A percentile compares a stretch with the other conserved stretches of the same genome.
Evolutionary conservation across 148 eudicot genomes (phyloP).

Genomic region (Polygonum aviculare): DNA sequence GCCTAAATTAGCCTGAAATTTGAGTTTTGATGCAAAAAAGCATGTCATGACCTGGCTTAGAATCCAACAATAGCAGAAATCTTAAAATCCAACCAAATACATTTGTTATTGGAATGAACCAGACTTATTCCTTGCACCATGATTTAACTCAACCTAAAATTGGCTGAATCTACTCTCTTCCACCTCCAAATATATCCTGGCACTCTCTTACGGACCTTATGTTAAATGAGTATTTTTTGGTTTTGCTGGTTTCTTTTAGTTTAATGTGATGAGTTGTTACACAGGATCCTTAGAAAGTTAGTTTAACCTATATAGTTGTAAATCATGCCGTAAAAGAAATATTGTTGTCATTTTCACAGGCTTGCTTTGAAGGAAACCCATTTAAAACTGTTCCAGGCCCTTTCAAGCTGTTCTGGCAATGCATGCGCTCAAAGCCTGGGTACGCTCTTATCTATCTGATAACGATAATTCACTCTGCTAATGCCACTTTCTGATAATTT

Average conservation of each 20-base stretch:
- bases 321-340: neutral
- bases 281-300: neutral
- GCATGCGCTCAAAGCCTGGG: slow-evolving; percentile 95
- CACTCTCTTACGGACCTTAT: neutral
- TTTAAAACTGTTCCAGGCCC: slow-evolving; percentile 90
- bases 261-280: neutral
- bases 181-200: neutral
- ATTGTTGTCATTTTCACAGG: slow-evolving; percentile 30
- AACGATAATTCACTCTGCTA: neutral
- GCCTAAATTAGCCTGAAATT: neutral
- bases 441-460: slow-evolving; percentile 13
- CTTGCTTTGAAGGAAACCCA: slow-evolving; percentile 93
- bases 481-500: neutral
- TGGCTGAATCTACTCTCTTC: neutral
- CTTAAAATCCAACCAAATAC: neutral
- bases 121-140: neutral
- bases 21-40: neutral
- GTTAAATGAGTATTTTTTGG: neutral
- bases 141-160: neutral
- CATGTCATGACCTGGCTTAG: neutral
- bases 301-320: neutral
- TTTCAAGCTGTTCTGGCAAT: slow-evolving; percentile 85
- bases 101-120: neutral
- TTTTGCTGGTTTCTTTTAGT: neutral
- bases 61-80: neutral